phyloP scores from a whole-genome alignment of 768 basidiomycete genomes.

The Lentinus tigrinus region DNA sequence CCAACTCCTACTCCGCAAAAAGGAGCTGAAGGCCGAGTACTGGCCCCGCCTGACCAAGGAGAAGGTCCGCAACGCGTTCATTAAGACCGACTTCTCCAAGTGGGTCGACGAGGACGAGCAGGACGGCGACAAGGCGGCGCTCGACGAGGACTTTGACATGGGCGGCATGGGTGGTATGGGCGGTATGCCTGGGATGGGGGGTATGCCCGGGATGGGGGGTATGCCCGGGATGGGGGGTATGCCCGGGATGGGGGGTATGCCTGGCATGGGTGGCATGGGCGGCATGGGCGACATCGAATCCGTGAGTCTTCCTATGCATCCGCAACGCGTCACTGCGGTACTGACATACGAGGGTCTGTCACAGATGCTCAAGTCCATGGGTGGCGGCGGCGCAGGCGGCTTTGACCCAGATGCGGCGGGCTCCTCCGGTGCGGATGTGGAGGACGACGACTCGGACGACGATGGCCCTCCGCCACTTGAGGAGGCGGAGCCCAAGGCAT shows the following conservation, averaged over 20 bases:
- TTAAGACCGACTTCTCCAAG: slow-evolving; percentile 95
- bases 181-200: slow-evolving; percentile 37
- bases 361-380: slow-evolving; percentile 44
- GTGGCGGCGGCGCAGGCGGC: slow-evolving; percentile 22
- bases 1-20: slow-evolving; percentile 74
- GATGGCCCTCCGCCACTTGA: slow-evolving; percentile 83
- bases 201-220: slow-evolving; percentile 48
- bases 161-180: slow-evolving; percentile 36
- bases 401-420: slow-evolving; percentile 15
- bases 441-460: slow-evolving; percentile 48
- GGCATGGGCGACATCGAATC: slow-evolving; percentile 65
- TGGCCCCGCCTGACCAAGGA: slow-evolving; percentile 95
- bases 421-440: slow-evolving; percentile 27
- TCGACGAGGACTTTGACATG: slow-evolving; percentile 42
- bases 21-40: slow-evolving; percentile 69
- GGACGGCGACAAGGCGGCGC: slow-evolving; percentile 50
- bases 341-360: slow-evolving; percentile 1
- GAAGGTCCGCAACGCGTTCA: slow-evolving; percentile 72
- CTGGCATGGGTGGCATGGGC: slow-evolving; percentile 38
- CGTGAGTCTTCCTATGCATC: slow-evolving; percentile 34
- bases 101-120: slow-evolving; percentile 99
- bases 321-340: too few species aligned
- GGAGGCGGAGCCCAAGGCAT: slow-evolving; percentile 51
- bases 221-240: slow-evolving; percentile 51
- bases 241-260: slow-evolving; percentile 18